These are phyloP conservation scores for Syzygium syzygioides DNA, from an alignment of 441 rosid genomes.

Conservation along the genomic window DNA sequence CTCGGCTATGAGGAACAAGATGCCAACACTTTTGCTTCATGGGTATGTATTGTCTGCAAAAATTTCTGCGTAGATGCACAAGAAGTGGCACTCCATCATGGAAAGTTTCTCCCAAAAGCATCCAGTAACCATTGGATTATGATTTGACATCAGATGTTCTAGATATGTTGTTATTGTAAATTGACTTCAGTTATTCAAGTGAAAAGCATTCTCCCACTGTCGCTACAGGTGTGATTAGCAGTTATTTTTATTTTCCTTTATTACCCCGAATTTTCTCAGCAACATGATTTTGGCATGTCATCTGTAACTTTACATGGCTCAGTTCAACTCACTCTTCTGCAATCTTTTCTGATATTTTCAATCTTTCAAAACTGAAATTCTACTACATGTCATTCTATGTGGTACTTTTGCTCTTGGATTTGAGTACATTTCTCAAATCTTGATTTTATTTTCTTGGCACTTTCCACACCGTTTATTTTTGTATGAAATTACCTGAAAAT, in stretches of 20 bases:
- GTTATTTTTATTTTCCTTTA: background rate
- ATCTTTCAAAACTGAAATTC: background rate
- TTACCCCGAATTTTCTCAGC: background rate
- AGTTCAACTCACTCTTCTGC: background rate
- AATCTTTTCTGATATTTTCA: background rate
- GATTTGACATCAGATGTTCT: background rate
- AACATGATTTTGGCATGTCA: background rate
- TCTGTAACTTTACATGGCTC: background rate
- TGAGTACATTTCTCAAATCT: background rate
- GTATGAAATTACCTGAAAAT: background rate
- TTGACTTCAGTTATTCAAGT: background rate
- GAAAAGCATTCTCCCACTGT: background rate
- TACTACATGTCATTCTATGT: background rate
- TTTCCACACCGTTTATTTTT: background rate
- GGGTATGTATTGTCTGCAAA: background rate
- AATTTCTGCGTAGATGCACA: background rate
- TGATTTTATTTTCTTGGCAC: background rate
- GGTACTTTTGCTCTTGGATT: background rate
- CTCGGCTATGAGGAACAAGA: conserved; percentile 13
- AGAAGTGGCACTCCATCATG: background rate
- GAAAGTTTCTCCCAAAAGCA: background rate
- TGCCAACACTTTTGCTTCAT: conserved; percentile 9
- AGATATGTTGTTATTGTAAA: background rate
- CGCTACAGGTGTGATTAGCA: background rate
- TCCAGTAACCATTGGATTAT: background rate